A percentile compares a stretch with the other conserved stretches of the same genome.
These are phyloP conservation scores for Jackrogersella minutella DNA, from an alignment of 495 filamentous ascomycete species.

Conservation along the genomic window DNA sequence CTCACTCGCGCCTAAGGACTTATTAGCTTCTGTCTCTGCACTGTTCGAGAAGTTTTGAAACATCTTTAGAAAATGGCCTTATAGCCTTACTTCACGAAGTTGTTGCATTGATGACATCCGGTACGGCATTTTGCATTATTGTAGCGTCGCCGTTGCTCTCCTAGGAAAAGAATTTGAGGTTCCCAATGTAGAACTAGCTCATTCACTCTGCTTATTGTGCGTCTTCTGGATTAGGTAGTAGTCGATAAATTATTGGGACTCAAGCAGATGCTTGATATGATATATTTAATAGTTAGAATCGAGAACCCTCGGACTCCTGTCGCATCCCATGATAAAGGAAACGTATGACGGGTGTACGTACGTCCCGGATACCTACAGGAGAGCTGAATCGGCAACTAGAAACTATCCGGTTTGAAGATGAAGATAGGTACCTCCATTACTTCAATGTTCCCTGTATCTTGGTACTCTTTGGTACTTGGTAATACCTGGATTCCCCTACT, in stretches of 20 bases:
- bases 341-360: background rate
- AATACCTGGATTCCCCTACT: background rate
- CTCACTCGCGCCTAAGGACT: slow-evolving; percentile 28
- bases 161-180: background rate
- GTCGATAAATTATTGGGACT: background rate
- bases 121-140: slow-evolving; percentile 3
- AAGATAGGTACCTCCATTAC: background rate
- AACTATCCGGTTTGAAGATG: slow-evolving; percentile 10
- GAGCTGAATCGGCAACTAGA: slow-evolving; percentile 11
- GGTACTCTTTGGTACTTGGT: too few relatives aligned
- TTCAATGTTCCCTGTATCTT: too few relatives aligned
- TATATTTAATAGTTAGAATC: background rate
- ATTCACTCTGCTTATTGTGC: slow-evolving; percentile 25
- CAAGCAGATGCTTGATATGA: background rate
- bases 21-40: slow-evolving; percentile 4
- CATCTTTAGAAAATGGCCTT: too few relatives aligned
- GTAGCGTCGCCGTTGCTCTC: background rate
- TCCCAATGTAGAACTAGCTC: background rate
- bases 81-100: slow-evolving; percentile 31
- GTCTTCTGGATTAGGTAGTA: background rate
- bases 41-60: background rate
- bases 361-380: background rate
- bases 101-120: slow-evolving; percentile 24
- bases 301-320: too few relatives aligned
- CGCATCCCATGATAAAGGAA: background rate